phyloP scores from a whole-genome alignment of 2,329 filamentous ascomycete genomes.

The Diaporthe eres region DNA sequence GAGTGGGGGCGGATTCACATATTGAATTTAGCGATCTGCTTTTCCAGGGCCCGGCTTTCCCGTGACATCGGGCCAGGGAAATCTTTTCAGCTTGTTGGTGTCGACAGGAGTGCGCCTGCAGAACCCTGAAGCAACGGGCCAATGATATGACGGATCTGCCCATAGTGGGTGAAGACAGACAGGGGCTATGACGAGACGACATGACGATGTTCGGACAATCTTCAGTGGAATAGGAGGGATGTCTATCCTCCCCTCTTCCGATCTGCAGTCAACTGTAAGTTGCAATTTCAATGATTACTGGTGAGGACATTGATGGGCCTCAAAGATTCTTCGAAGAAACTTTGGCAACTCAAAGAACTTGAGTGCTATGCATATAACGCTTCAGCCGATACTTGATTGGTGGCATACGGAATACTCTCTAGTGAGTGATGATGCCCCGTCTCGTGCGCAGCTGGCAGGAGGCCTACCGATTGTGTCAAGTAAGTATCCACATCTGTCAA shows the following conservation, averaged over 20 bases:
- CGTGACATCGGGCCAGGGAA: too few relatives aligned
- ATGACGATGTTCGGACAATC: constrained; percentile 28
- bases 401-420: constrained; percentile 7
- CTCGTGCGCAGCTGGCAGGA: background rate
- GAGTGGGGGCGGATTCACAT: background rate
- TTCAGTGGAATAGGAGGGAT: constrained; percentile 1
- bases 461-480: background rate
- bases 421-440: background rate
- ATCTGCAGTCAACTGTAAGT: background rate
- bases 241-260: background rate
- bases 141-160: constrained; percentile 2
- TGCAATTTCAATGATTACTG: constrained; percentile 18
- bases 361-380: background rate
- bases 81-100: too few relatives aligned
- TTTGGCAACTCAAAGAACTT: background rate
- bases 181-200: constrained; percentile 12
- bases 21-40: background rate
- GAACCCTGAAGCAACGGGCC: background rate
- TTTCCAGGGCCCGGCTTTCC: background rate
- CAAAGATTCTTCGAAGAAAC: constrained; percentile 1
- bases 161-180: constrained; percentile 3
- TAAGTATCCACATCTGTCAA: constrained; percentile 11
- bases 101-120: too few relatives aligned
- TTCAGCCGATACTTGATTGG: background rate
- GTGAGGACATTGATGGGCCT: background rate